Base-by-base conservation (phyloP, 2,329 filamentous ascomycete species). In the Acrocalymma vagum region DNA sequence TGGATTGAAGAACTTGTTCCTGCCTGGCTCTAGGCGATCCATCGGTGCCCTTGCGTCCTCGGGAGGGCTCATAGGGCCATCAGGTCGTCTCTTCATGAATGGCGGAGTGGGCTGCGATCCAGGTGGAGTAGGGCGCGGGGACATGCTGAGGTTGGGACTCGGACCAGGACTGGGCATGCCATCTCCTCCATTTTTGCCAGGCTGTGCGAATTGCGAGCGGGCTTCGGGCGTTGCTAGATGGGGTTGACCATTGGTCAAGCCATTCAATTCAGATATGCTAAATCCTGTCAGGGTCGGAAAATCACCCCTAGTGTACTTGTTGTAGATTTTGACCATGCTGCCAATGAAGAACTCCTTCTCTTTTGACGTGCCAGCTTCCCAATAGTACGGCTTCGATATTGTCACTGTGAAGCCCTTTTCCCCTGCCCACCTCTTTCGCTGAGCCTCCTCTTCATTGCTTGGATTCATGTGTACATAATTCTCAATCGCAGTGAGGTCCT, bases 341-440 rank as follows among this genome's bases (percentile, higher is more conserved):
- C 89, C 91, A 61, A 99, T 94, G 71, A 99, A 99, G 73, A 97
- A 97, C 66, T 96, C 93, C 78, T 96, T 97, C 73, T 99, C 94
- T 74, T 96, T 96, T 37, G 89, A 82, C 1, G 90, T 94, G 52
- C 90, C 86, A 22, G 94, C 91, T 70, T 95, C 85, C 94, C 94
- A 99, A 70, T 94, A 99, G 72, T 99, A 99, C 0, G 91, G 88
- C 70, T 99, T 99, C 17, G 88, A 87, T 18, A 99, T 82, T 2
- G 86, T 94, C 34, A 97, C 90, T 17, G 87, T 78, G 64, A 99
- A 97, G 11, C 94, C 94, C 29, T 84, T 83, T 42, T 86, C 86
- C 36, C 87, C 86, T 15, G 90, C 93, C 88, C 89, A 95, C 64
- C 87, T 71, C 56, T 84, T 83, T 29, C 79, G 74, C 53, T 83